These are phyloP conservation scores for Phytophthora fragariae DNA, from an alignment of 352 stramenopile species.

Conservation along the genomic window DNA sequence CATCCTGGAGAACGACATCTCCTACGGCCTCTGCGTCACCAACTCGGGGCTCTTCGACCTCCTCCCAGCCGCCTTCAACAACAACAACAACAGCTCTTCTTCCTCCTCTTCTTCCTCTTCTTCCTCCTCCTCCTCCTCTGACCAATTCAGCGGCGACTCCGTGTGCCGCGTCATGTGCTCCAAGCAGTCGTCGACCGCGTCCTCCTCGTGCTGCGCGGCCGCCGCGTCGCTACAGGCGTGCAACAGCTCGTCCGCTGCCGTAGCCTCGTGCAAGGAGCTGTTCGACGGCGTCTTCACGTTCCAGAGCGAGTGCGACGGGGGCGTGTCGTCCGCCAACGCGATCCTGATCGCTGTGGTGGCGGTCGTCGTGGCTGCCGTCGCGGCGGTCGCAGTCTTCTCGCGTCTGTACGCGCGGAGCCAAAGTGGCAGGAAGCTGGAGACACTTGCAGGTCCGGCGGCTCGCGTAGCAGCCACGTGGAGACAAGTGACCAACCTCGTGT, in stretches of 20 bases:
- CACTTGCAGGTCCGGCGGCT: neutral
- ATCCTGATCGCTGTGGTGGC: conserved; percentile 32
- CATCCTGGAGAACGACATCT: conserved; percentile 46
- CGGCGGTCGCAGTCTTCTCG: conserved; percentile 33
- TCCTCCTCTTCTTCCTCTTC: conserved; percentile 19
- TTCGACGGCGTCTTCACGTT: conserved; percentile 57
- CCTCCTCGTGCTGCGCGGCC: conserved; percentile 45
- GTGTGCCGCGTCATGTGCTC: conserved; percentile 52
- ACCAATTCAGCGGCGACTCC: conserved; percentile 30
- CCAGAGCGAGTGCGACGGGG: conserved; percentile 50
- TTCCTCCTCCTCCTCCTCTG: neutral
- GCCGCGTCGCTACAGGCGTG: conserved; percentile 33
- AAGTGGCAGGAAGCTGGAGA: neutral
- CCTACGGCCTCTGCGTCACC: conserved; percentile 67
- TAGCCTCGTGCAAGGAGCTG: conserved; percentile 45
- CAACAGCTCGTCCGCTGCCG: conserved; percentile 33
- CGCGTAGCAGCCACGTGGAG: conserved; percentile 37
- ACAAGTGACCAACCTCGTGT: conserved; percentile 74
- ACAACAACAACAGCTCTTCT: neutral
- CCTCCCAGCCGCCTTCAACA: conserved; percentile 17
- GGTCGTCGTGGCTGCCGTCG: conserved; percentile 1
- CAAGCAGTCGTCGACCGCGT: conserved; percentile 38
- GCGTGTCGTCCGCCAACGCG: conserved; percentile 43
- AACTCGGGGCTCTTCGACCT: conserved; percentile 68
- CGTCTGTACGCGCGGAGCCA: conserved; percentile 8